phyloP scores from a whole-genome alignment of 164 flowering plant genomes.

The Echeveria elegans region DNA sequence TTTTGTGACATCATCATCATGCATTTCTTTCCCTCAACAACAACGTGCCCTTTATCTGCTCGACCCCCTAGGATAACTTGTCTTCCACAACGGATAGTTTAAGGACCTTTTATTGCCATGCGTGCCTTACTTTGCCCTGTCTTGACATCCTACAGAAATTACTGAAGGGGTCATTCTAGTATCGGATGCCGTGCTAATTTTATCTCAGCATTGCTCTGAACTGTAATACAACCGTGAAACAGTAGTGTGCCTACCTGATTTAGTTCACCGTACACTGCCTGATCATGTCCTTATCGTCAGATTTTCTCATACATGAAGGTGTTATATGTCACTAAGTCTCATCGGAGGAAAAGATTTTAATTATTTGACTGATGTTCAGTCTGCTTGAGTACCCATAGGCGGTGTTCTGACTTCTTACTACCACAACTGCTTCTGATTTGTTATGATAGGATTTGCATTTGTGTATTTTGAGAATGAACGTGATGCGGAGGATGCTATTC shows the following conservation, averaged over 20 bases:
- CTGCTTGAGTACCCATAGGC: conserved; percentile 7
- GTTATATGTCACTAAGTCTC: conserved; percentile 45
- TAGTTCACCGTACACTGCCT: conserved; percentile 69
- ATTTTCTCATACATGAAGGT: conserved; percentile 71
- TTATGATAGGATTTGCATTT: conserved; percentile 83
- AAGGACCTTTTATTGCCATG: conserved; percentile 10
- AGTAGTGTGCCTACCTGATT: conserved; percentile 37
- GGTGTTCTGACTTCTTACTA: neutral
- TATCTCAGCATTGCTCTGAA: conserved; percentile 55
- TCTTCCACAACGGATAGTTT: conserved; percentile 34
- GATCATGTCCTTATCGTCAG: conserved; percentile 67
- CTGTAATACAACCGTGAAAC: conserved; percentile 61
- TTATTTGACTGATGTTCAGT: conserved; percentile 21
- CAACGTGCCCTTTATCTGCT: conserved; percentile 39
- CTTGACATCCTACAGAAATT: neutral
- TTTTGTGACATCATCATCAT: conserved; percentile 56
- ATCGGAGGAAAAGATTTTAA: conserved; percentile 20
- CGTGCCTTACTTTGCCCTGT: neutral
- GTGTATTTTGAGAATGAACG: conserved; percentile 89
- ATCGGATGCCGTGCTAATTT: conserved; percentile 46
- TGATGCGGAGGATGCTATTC: conserved; percentile 92
- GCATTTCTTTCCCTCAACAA: conserved; percentile 34
- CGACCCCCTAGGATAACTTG: conserved; percentile 50
- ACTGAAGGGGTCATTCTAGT: conserved; percentile 1
- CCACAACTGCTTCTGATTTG: conserved; percentile 7